A percentile compares a stretch with the other conserved stretches of the same genome.
Conservation (phyloP, 75 land plant genomes). For the Chamaecyparis obtusa region DNA sequence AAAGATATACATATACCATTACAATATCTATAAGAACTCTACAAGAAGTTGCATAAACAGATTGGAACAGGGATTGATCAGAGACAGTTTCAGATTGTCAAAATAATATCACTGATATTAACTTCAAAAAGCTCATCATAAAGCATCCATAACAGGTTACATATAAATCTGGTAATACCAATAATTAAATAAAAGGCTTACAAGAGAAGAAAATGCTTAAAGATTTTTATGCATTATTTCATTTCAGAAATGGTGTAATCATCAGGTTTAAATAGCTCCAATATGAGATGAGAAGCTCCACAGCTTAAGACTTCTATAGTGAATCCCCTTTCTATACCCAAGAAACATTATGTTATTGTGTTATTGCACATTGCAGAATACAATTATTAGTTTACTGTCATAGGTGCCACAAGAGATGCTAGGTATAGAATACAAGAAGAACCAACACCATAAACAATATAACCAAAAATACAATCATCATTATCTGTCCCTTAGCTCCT, state of each 20-base stretch:
- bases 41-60: not conserved
- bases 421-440: conserved; percentile 70
- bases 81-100: not conserved
- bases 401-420: conserved; percentile 7
- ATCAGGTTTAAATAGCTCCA: not conserved
- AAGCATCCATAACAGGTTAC: not conserved
- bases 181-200: not conserved
- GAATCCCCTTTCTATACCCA: not conserved
- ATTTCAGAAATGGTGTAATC: not conserved
- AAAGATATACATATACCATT: not conserved
- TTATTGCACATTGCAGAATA: not conserved
- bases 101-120: not conserved
- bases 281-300: not conserved
- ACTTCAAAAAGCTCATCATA: not conserved
- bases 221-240: not conserved
- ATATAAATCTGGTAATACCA: not conserved
- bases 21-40: not conserved
- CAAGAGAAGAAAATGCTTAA: not conserved
- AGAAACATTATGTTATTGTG: not conserved
- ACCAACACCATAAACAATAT: conserved; percentile 67
- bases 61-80: not conserved
- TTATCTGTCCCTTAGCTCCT: conserved; percentile 79
- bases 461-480: conserved; percentile 75
- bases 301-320: not conserved
- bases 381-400: not conserved